These are phyloP conservation scores for Scutellaria baicalensis DNA, from an alignment of 257 asterid species.

Conservation along the genomic window DNA sequence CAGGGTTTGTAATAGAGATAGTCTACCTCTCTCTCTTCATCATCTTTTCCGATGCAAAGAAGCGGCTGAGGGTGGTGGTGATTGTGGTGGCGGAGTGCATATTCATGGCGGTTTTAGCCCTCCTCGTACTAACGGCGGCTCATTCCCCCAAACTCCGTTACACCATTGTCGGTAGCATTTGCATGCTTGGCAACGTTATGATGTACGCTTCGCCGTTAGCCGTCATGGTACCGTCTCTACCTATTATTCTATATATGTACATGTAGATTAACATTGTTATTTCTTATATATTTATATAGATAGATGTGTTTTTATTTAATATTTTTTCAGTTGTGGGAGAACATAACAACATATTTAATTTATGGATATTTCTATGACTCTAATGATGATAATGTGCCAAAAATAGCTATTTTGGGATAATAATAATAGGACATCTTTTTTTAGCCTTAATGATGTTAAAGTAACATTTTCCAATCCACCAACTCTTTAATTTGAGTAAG, in stretches of 20 bases:
- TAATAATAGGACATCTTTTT: too few species aligned
- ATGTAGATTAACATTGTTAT: neutral
- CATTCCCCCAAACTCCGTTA: constrained; percentile 49
- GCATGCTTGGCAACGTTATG: constrained; percentile 66
- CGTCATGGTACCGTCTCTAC: constrained; percentile 44
- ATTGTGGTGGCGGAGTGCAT: constrained; percentile 37
- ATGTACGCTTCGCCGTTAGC: constrained; percentile 87
- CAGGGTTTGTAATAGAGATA: constrained; percentile 59
- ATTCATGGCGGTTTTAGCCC: constrained; percentile 41
- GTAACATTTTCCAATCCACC: too few species aligned
- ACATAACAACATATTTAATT: too few species aligned
- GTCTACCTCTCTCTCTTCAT: constrained; percentile 41
- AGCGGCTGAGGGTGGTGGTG: constrained; percentile 32
- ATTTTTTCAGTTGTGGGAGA: too few species aligned
- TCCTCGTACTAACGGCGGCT: constrained; percentile 38
- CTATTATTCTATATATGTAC: neutral
- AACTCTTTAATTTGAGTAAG: too few species aligned
- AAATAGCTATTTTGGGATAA: too few species aligned
- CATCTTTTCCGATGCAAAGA: constrained; percentile 34
- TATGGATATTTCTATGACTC: too few species aligned
- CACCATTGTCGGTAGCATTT: constrained; percentile 54
- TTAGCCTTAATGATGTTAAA: too few species aligned
- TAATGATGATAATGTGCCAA: too few species aligned
- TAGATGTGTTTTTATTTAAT: too few species aligned
- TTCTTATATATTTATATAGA: too few species aligned